Percentiles rank a stretch among this genome's conserved stretches.
These are phyloP conservation scores for Colletotrichum sp. DNA, from an alignment of 2,329 filamentous ascomycete species.

Conservation along the genomic window DNA sequence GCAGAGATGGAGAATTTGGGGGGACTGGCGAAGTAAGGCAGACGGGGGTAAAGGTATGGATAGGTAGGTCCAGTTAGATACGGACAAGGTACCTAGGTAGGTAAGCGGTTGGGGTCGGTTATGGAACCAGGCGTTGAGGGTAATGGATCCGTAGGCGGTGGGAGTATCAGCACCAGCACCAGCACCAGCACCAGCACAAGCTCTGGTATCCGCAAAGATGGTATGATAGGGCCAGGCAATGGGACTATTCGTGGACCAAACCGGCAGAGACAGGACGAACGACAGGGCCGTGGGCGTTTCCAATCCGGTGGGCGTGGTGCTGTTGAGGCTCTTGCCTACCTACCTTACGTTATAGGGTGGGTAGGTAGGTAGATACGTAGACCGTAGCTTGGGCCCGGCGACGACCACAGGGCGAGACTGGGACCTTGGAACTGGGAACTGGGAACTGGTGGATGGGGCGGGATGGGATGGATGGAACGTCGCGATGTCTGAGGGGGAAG, in stretches of 20 bases:
- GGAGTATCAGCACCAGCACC: background rate
- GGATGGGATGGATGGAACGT: background rate
- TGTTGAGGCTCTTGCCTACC: slow-evolving; percentile 9
- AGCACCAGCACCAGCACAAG: background rate
- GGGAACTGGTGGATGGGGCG: background rate
- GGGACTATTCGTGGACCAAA: background rate
- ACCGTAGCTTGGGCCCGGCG: background rate
- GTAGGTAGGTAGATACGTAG: background rate
- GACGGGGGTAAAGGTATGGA: background rate
- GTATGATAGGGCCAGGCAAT: background rate
- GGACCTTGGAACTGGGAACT: background rate
- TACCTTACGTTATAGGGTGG: background rate
- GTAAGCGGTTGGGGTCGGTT: background rate
- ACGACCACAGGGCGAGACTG: background rate
- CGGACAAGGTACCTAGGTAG: background rate
- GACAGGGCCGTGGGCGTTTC: background rate
- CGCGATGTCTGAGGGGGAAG: background rate
- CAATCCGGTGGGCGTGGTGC: slow-evolving; percentile 7
- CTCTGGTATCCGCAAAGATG: background rate
- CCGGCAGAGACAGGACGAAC: background rate
- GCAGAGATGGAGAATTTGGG: background rate
- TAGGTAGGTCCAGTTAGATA: background rate
- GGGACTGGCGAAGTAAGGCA: background rate
- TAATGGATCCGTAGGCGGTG: background rate
- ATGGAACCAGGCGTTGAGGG: background rate